Conservation (phyloP, 2,329 filamentous ascomycete genomes). For the Cercospora zeae-maydis region DNA sequence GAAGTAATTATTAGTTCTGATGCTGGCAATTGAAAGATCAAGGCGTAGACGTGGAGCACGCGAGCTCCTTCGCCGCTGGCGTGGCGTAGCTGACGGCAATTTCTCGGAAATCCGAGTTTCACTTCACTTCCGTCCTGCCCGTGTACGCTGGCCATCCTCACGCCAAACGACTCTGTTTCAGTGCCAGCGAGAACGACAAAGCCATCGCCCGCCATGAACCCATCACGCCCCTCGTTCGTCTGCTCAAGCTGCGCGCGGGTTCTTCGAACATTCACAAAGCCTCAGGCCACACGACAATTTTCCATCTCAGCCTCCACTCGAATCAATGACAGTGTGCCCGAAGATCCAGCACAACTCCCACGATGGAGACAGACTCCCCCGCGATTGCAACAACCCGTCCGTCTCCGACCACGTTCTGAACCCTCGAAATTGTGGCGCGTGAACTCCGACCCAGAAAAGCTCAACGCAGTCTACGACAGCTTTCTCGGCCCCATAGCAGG, state of each 20-base stretch:
- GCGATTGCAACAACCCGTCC: conserved; percentile 47
- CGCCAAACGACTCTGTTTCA: background rate
- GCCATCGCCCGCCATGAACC: conserved; percentile 19
- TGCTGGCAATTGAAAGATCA: background rate
- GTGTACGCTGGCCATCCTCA: background rate
- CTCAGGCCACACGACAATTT: conserved; percentile 10
- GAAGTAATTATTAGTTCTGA: background rate
- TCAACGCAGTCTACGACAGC: conserved; percentile 74
- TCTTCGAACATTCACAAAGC: conserved; percentile 17
- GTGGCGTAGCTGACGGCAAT: background rate
- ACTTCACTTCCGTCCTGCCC: conserved; percentile 4
- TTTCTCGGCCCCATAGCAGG: conserved; percentile 61
- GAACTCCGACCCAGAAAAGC: conserved; percentile 68
- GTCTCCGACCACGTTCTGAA: conserved; percentile 57
- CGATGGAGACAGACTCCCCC: conserved; percentile 51
- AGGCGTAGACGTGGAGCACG: background rate
- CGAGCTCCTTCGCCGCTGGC: background rate
- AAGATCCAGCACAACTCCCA: conserved; percentile 35
- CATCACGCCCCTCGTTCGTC: conserved; percentile 27
- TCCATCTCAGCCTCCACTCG: conserved; percentile 21
- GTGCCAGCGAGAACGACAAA: background rate
- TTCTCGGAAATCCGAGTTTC: background rate
- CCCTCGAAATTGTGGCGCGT: conserved; percentile 57
- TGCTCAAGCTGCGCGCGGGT: conserved; percentile 34
- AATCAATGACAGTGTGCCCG: conserved; percentile 15